Base-by-base conservation (phyloP, 1,284 basidiomycete genomes). In the Retiboletus flavoniger region DNA sequence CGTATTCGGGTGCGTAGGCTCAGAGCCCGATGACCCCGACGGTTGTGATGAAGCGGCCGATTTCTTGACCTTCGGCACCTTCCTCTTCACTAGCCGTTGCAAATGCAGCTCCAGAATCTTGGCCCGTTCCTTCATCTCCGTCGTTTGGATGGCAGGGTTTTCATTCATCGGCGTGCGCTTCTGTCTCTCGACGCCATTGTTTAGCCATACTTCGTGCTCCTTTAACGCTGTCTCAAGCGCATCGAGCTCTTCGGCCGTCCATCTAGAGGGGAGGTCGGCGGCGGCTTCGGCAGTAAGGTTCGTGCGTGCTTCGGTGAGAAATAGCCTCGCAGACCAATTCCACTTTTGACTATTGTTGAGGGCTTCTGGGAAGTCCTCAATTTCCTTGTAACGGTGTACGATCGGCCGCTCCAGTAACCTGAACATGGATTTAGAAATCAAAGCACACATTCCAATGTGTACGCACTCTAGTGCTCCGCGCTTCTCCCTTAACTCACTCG, bases 351-450 rank as follows among this genome's bases (percentile, higher is more conserved):
- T 84, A 78, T 79, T 89, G 74, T 84, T 92, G 68, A 85, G 87
- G 62, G 77, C 87, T 68, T 74, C 81, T 58, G 78, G 87, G 80
- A 79, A 91, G 62, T 85, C 83, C 61, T 89, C 84, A 51, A 89
- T 88, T 73, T 99, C 95, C 67, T 83, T 82, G 73, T 95, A 91
- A 11, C 97, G 89, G 65, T 87, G 82, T 42, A 91, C 80, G 54
- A 98, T 85, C 2, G 93, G 92, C 43, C 79, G 77, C 69, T 98
- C 94, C 55, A 95, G 74, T 40, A 78, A 74, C 73, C 93, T 95
- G 55, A 38, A 52, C 49, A 44, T 7, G 26, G 24, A 19, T 41
- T 65, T 26, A 65, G 54, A 45, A 42, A 47, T 47, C 16, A 40
- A 28, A 21, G 4, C 9, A 29, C 10, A 40, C 7, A 11, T 9